phyloP scores from a whole-genome alignment of 352 stramenopile genomes.

The Plasmopara halstedii region DNA sequence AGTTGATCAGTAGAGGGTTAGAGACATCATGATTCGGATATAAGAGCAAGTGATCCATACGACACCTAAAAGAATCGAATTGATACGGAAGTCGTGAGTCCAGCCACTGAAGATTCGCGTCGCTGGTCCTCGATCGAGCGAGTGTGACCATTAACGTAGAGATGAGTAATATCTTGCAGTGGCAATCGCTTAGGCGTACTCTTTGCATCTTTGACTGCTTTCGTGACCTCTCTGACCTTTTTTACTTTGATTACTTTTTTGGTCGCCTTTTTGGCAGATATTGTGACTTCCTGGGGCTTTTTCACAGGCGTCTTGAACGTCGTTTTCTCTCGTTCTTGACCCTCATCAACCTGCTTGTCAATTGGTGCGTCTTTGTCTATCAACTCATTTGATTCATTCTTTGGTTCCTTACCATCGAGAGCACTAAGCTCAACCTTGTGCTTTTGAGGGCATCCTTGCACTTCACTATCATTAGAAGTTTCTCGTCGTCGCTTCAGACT shows the following conservation, averaged over 20 bases:
- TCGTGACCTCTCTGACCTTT: constrained; percentile 1
- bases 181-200: constrained; percentile 31
- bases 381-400: background rate
- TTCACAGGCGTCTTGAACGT: constrained; percentile 16
- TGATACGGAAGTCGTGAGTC: constrained; percentile 30
- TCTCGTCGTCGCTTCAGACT: constrained; percentile 5
- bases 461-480: background rate
- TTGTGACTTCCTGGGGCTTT: constrained; percentile 23
- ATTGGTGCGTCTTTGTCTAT: background rate
- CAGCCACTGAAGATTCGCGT: constrained; percentile 14
- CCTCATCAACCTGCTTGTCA: background rate
- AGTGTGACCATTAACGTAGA: constrained; percentile 39
- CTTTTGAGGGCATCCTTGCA: constrained; percentile 3
- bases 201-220: constrained; percentile 16
- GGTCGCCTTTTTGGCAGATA: constrained; percentile 16
- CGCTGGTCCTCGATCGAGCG: constrained; percentile 11
- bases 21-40: background rate
- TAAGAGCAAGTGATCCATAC: background rate
- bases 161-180: constrained; percentile 59
- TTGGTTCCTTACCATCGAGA: background rate
- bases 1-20: no score
- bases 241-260: background rate
- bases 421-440: background rate
- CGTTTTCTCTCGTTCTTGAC: constrained; percentile 1
- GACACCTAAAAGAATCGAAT: constrained; percentile 49